These are phyloP conservation scores for Verticillium isaacii DNA, from an alignment of 2,329 filamentous ascomycete species.

Conservation along the genomic window DNA sequence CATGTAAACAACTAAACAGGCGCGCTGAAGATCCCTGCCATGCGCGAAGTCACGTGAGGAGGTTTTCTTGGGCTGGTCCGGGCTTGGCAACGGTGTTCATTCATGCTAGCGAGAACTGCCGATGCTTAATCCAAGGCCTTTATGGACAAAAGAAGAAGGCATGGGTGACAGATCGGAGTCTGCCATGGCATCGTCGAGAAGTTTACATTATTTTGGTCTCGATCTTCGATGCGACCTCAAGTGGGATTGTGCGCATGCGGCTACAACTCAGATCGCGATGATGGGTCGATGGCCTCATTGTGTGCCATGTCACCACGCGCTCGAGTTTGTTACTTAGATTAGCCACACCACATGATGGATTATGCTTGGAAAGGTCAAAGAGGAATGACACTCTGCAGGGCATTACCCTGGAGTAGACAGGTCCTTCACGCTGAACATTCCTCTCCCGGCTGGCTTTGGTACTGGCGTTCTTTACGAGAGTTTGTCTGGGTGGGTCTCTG, in stretches of 20 bases:
- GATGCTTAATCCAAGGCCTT: background rate
- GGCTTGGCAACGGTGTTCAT: background rate
- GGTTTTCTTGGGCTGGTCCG: background rate
- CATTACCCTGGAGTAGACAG: background rate
- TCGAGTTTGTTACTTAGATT: background rate
- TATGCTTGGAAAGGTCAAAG: background rate
- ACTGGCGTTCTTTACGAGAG: no score
- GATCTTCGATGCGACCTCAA: background rate
- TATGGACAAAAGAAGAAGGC: background rate
- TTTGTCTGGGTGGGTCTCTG: no score
- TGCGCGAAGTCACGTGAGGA: constrained; percentile 10
- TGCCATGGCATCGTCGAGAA: background rate
- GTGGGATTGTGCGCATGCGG: background rate
- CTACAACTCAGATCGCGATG: background rate
- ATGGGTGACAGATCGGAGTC: background rate
- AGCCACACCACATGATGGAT: background rate
- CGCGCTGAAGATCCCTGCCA: constrained; percentile 1
- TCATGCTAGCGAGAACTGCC: background rate
- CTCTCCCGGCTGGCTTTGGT: background rate
- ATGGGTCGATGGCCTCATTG: background rate
- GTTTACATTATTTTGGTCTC: background rate
- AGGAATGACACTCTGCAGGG: background rate
- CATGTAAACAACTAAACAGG: constrained; percentile 11
- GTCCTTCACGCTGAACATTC: background rate
- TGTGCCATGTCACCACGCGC: background rate